Evolutionary conservation across 1,284 basidiomycete species (phyloP).

Genomic region (Paramarasmius palmivorus): DNA sequence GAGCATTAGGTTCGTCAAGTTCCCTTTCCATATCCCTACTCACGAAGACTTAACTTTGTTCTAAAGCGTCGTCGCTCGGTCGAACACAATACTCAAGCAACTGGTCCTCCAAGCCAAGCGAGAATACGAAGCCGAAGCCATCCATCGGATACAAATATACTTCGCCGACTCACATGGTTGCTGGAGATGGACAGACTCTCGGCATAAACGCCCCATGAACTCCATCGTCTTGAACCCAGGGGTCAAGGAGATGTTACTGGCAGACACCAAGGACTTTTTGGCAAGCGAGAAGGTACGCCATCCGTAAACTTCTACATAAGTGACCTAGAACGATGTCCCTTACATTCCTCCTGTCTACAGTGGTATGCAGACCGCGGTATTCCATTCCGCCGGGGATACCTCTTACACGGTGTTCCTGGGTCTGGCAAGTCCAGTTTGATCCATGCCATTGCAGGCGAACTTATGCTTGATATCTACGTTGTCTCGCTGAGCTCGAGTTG

Average conservation of each 20-base stretch:
- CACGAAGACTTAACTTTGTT: conserved; percentile 4
- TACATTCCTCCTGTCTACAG: conserved; percentile 25
- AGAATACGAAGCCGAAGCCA: conserved; percentile 80
- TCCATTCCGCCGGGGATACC: conserved; percentile 83
- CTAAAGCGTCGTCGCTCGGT: conserved; percentile 72
- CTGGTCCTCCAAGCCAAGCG: conserved; percentile 85
- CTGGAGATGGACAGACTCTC: conserved; percentile 81
- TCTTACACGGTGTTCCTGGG: conserved; percentile 79
- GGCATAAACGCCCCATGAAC: conserved; percentile 78
- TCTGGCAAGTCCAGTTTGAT: conserved; percentile 83
- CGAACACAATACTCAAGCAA: conserved; percentile 78
- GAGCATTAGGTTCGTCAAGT: conserved; percentile 60
- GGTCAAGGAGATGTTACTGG: conserved; percentile 81
- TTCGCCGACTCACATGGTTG: conserved; percentile 84
- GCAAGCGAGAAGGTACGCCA: conserved; percentile 68
- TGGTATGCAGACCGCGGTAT: conserved; percentile 73
- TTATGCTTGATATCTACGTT: conserved; percentile 72
- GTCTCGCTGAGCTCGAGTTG: conserved; percentile 47
- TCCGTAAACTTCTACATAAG: background rate
- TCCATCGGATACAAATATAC: conserved; percentile 82
- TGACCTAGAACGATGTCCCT: too few species aligned
- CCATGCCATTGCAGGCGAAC: conserved; percentile 77
- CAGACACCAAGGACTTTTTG: conserved; percentile 80
- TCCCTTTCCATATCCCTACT: conserved; percentile 2
- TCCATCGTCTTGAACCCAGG: conserved; percentile 81